Evolutionary conservation across 2,329 filamentous ascomycete genomes (phyloP).

Genomic region (Botrytis fragariae): DNA sequence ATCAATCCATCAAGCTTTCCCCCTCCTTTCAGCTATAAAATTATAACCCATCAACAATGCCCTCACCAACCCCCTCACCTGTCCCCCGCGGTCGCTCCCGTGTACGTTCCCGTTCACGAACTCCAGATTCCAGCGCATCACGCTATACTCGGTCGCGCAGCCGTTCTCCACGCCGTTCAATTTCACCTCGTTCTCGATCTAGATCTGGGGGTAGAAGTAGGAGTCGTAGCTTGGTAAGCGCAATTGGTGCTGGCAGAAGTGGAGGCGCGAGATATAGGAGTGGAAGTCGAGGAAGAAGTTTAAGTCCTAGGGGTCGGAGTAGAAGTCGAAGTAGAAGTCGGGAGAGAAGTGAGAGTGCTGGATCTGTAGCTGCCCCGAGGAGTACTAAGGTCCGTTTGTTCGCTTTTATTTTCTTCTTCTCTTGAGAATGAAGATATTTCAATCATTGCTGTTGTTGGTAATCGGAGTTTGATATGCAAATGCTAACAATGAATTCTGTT

Average conservation of each 20-base stretch:
- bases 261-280: conserved; percentile 25
- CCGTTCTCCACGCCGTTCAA: conserved; percentile 34
- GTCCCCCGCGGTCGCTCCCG: conserved; percentile 30
- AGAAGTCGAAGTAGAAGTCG: conserved; percentile 3
- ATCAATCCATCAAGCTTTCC: conserved; percentile 8
- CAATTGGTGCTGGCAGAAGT: not conserved
- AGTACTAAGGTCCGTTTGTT: conserved; percentile 51
- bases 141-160: conserved; percentile 29
- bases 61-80: conserved; percentile 31
- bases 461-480: conserved; percentile 41
- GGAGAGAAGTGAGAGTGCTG: conserved; percentile 36
- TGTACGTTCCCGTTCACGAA: conserved; percentile 31
- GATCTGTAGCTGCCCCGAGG: conserved; percentile 35
- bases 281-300: conserved; percentile 35
- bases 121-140: conserved; percentile 34
- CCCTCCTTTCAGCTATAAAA: not conserved
- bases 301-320: conserved; percentile 36
- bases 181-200: conserved; percentile 36
- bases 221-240: conserved; percentile 24
- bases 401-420: not conserved
- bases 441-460: not conserved
- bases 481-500: not conserved
- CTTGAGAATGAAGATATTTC: not conserved
- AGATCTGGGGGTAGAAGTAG: conserved; percentile 33
- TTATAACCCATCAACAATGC: conserved; percentile 22